Conservation (phyloP, 1,139 yeast genomes). For the Suhomyces yuchorum region DNA sequence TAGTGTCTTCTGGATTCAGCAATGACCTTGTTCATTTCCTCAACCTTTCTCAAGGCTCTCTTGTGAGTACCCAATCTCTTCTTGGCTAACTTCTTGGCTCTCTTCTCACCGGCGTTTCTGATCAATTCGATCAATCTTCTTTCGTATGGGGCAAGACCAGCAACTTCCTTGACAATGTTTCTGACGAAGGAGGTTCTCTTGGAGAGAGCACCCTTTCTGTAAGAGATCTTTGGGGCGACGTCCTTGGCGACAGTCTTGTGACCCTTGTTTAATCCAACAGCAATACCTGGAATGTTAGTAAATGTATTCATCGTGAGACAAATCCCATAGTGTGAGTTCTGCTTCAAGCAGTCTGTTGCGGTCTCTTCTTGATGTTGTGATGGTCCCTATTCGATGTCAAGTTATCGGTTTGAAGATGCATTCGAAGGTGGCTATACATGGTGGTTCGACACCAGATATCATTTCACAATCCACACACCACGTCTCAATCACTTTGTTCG, state of each 20-base stretch:
- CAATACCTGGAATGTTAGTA: constrained; percentile 67
- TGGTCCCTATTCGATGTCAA: neutral
- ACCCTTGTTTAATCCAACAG: constrained; percentile 99
- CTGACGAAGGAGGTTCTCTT: constrained; percentile 97
- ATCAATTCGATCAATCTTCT: constrained; percentile 98
- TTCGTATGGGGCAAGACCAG: constrained; percentile 99
- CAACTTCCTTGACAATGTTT: constrained; percentile 92
- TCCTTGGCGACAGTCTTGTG: constrained; percentile 94
- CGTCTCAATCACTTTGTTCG: neutral
- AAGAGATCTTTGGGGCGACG: constrained; percentile 90
- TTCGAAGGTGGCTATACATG: neutral
- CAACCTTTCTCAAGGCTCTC: constrained; percentile 99
- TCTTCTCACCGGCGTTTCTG: constrained; percentile 99
- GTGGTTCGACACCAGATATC: neutral
- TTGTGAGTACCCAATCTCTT: constrained; percentile 99
- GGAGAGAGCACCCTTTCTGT: constrained; percentile 96
- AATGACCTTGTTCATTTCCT: constrained; percentile 95
- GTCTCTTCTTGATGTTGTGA: neutral
- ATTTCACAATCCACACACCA: neutral
- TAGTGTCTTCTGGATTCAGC: constrained; percentile 93
- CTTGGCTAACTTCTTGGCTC: constrained; percentile 99
- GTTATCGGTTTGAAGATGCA: neutral
- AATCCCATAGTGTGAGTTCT: neutral
- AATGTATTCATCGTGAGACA: neutral
- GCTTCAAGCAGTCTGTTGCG: neutral